phyloP scores from a whole-genome alignment of 1,284 basidiomycete species.

The Somion occarium region DNA sequence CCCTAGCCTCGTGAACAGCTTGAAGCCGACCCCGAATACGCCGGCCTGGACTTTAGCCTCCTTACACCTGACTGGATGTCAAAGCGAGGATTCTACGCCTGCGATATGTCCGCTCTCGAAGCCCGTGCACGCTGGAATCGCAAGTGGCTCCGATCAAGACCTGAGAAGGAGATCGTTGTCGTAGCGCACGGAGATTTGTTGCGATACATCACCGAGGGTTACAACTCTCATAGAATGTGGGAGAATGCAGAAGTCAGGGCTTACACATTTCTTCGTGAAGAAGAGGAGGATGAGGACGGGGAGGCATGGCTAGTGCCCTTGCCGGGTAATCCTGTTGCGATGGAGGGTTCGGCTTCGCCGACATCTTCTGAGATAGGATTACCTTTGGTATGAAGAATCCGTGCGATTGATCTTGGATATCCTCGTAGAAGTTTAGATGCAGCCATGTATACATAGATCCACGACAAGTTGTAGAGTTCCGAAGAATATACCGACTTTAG shows the following conservation, averaged over 20 bases:
- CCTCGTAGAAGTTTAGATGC: not conserved
- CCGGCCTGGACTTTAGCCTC: constrained; percentile 25
- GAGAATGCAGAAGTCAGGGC: constrained; percentile 29
- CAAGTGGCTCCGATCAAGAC: constrained; percentile 27
- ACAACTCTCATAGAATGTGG: constrained; percentile 23
- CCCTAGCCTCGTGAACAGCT: constrained; percentile 24
- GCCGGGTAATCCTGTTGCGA: constrained; percentile 15
- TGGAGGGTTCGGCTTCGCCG: constrained; percentile 21
- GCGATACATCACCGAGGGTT: constrained; percentile 25
- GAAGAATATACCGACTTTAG: no score
- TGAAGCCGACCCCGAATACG: constrained; percentile 28
- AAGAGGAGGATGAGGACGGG: constrained; percentile 22
- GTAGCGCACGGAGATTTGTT: constrained; percentile 29
- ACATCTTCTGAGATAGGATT: constrained; percentile 20
- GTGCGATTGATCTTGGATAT: not conserved
- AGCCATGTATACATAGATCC: not conserved
- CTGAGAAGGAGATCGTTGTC: constrained; percentile 29
- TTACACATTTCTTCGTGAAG: constrained; percentile 25
- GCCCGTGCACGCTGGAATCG: constrained; percentile 29
- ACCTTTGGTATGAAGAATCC: not conserved
- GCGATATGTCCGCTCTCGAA: constrained; percentile 18
- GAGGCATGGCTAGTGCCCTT: constrained; percentile 22
- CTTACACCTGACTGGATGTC: constrained; percentile 30
- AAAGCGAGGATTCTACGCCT: constrained; percentile 27
- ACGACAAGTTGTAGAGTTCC: no score